Percentiles rank a stretch among this genome's conserved stretches.
Evolutionary conservation across 192 early-diverging fungal genomes (phyloP).

Genomic region (Dispira simplex): DNA sequence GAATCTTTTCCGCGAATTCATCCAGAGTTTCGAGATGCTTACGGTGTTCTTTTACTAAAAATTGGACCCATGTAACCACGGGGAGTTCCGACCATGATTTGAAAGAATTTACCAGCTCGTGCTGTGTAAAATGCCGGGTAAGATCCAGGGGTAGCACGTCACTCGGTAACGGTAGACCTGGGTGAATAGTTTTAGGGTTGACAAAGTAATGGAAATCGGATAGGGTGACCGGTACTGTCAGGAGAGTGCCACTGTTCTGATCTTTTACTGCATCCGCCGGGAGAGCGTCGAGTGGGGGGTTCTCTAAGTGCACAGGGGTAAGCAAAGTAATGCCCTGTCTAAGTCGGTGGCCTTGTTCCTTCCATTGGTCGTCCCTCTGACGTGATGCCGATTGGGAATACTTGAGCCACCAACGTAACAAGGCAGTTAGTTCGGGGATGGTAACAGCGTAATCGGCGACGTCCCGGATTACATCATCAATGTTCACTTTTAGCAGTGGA

Average conservation of each 20-base stretch:
- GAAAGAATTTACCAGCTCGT: conserved; percentile 37
- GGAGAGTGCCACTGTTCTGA: no score
- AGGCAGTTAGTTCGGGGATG: conserved; percentile 37
- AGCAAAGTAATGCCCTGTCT: background rate
- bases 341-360: background rate
- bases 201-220: conserved; percentile 35
- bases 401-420: conserved; percentile 66
- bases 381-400: conserved; percentile 15
- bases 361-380: background rate
- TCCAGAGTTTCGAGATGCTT: conserved; percentile 29
- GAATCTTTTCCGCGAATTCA: conserved; percentile 48
- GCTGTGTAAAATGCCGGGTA: conserved; percentile 40
- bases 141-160: conserved; percentile 43
- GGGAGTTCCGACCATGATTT: conserved; percentile 35
- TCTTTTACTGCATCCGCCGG: no score
- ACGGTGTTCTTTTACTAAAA: conserved; percentile 22
- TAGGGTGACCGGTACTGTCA: conserved; percentile 21
- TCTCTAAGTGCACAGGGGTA: no score
- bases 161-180: conserved; percentile 40
- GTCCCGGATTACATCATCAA: conserved; percentile 53
- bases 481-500: conserved; percentile 28
- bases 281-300: no score
- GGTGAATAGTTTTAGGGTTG: conserved; percentile 49
- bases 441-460: conserved; percentile 36
- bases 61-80: conserved; percentile 43